Base-by-base conservation (phyloP, 2,329 filamentous ascomycete species). In the Ophiostoma quercus region DNA sequence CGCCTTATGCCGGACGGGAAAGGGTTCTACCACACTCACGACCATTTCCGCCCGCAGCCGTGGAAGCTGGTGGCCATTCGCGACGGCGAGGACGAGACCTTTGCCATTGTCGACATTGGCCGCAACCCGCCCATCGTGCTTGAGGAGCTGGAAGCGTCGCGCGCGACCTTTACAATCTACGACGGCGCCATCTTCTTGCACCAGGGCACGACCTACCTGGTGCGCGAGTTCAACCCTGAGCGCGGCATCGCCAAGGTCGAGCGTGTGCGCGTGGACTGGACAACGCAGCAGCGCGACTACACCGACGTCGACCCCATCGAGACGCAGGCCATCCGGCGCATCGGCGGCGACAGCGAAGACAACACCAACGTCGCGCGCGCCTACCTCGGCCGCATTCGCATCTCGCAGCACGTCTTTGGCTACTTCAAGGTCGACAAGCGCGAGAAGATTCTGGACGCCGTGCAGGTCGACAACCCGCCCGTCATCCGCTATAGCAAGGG, bases 111-210 rank as follows among this genome's bases (percentile, higher is more conserved):
- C 68, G 92, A 99, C 80, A 90, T 90, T 16, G 95, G 92, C 0
- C 87, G 95, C 74, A 89, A 89, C 34, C 87, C 87, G 69, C 98
- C 98, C 76, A 82, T 89, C 0, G 91, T 99, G 0, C 84, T 99
- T 1, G 95, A 99, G 81, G 94, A 98, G 79, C 85, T 99, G n/a
- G 95, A 98, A 79, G 92, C 93, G 1, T 95, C 91, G 1, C 88
- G 95, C n/a, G 94, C 94, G 1, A 94, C 92, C 74, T 98, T 97
- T 79, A 97, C 93, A 1, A 86, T 99, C 71, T 99, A 99, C 78
- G 94, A 98, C 78, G 95, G 95, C 14, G 95, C 92, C 63, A 97
- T 99, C 72, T 99, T 96, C 80, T 83, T 99, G 5, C 95, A 99
- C 75, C 95, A 99, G 80, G 95, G 95, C n/a, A 88, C 88, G 73